These are phyloP conservation scores for Akanthomyces muscarius DNA, from an alignment of 2,329 filamentous ascomycete species.

Conservation along the genomic window DNA sequence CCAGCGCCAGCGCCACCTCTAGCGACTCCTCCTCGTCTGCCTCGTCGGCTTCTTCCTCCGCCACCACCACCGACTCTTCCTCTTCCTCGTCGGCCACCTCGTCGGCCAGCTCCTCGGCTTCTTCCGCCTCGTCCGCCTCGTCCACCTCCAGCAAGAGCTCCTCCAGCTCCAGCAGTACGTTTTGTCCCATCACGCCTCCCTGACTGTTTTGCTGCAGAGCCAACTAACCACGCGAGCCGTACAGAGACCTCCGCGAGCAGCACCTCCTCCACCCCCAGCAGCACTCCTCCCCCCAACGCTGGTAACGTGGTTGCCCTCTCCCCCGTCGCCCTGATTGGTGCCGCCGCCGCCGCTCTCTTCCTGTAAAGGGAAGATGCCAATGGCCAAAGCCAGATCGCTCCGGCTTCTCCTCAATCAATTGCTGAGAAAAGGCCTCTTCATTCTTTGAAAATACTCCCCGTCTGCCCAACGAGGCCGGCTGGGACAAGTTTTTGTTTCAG, in stretches of 20 bases:
- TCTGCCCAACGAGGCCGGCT: not conserved
- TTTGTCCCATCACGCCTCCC: not conserved
- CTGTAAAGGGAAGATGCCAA: conserved; percentile 3
- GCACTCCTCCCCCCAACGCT: conserved; percentile 10
- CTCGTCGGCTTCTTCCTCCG: not conserved
- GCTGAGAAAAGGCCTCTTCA: not conserved
- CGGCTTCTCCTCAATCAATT: not conserved
- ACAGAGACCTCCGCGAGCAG: not conserved
- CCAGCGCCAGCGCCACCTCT: not conserved
- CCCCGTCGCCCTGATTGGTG: conserved; percentile 8
- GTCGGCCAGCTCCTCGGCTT: not conserved
- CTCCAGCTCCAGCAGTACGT: conserved; percentile 5
- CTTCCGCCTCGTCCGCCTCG: not conserved
- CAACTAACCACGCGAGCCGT: not conserved
- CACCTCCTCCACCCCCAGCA: not conserved
- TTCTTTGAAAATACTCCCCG: not conserved
- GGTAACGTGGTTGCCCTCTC: conserved; percentile 9
- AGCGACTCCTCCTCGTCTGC: not conserved
- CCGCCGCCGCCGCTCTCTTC: conserved; percentile 11
- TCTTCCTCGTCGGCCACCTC: not conserved
- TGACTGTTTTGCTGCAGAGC: not conserved
- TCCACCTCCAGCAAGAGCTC: not conserved
- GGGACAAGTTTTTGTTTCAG: not conserved
- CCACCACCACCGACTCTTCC: not conserved
- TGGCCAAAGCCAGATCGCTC: not conserved